Evolutionary conservation across 176 grass and related monocot genomes (phyloP).

Genomic region (Oryza meridionalis): DNA sequence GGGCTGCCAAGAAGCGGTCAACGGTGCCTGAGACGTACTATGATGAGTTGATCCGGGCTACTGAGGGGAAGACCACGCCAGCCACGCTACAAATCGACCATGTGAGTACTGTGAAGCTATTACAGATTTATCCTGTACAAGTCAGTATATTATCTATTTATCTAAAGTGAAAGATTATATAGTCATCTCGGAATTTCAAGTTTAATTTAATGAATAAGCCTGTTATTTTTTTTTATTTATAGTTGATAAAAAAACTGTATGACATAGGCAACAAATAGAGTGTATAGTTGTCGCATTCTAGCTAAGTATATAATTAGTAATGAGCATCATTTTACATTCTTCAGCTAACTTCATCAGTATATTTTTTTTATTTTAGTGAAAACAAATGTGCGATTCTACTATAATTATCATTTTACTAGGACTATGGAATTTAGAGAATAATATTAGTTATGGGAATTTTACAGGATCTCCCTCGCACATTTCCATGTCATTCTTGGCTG

Average conservation of each 20-base stretch:
- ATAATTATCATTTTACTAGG: neutral
- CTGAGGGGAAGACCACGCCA: constrained; percentile 85
- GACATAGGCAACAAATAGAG: neutral
- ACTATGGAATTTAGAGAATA: neutral
- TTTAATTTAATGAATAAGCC: constrained; percentile 1
- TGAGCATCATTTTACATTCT: neutral
- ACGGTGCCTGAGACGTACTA: constrained; percentile 97
- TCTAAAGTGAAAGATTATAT: neutral
- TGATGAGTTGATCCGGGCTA: constrained; percentile 81
- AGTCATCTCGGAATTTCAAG: neutral
- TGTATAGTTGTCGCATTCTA: neutral
- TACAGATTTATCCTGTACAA: constrained; percentile 15
- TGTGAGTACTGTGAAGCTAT: constrained; percentile 51
- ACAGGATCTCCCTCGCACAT: constrained; percentile 94
- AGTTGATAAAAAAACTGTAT: neutral
- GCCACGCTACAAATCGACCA: constrained; percentile 94
- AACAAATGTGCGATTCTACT: neutral
- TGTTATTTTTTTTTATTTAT: constrained; percentile 5
- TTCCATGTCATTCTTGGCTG: constrained; percentile 94
- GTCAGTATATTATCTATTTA: neutral
- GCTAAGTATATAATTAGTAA: neutral
- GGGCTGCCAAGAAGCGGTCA: constrained; percentile 85
- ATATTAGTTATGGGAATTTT: constrained; percentile 14
- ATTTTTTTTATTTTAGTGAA: neutral
- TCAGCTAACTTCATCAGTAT: neutral